Percentiles rank a stretch among this genome's conserved stretches.
Evolutionary conservation across 2,329 filamentous ascomycete genomes (phyloP).

Genomic region (Venturia effusa): DNA sequence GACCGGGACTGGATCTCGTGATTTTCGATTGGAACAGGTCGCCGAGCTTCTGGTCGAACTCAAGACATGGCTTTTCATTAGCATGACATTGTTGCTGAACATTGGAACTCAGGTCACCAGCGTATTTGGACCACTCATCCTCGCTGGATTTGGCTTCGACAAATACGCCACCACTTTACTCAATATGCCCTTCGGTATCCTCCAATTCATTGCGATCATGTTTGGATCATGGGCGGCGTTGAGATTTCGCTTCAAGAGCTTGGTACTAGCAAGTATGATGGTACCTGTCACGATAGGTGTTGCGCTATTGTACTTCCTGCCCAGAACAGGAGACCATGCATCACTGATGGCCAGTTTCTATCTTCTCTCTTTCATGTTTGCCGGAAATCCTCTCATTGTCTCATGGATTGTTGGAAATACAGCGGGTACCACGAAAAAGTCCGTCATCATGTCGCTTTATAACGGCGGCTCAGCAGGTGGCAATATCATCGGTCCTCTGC

Average conservation of each 20-base stretch:
- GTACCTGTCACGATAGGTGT: slow-evolving; percentile 51
- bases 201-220: slow-evolving; percentile 17
- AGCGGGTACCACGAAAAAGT: slow-evolving; percentile 57
- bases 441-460: slow-evolving; percentile 52
- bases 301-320: slow-evolving; percentile 45
- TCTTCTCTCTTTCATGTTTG: slow-evolving; percentile 54
- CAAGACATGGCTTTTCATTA: slow-evolving; percentile 48
- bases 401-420: slow-evolving; percentile 62
- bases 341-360: slow-evolving; percentile 52
- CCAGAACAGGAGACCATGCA: slow-evolving; percentile 33
- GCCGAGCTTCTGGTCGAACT: slow-evolving; percentile 31
- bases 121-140: slow-evolving; percentile 54
- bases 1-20: slow-evolving; percentile 33
- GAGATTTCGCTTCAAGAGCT: slow-evolving; percentile 45
- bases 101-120: slow-evolving; percentile 53
- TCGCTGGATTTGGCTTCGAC: slow-evolving; percentile 50
- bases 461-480: slow-evolving; percentile 51
- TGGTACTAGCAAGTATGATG: slow-evolving; percentile 42
- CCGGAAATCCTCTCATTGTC: slow-evolving; percentile 54
- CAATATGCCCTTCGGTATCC: slow-evolving; percentile 55
- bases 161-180: slow-evolving; percentile 47
- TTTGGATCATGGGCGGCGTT: slow-evolving; percentile 44
- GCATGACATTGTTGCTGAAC: slow-evolving; percentile 51
- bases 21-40: slow-evolving; percentile 37
- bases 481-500: slow-evolving; percentile 58